Evolutionary conservation across 441 rosid genomes (phyloP), one percentile per base, ranked within the genome.

Genomic region (Sinapis alba): DNA sequence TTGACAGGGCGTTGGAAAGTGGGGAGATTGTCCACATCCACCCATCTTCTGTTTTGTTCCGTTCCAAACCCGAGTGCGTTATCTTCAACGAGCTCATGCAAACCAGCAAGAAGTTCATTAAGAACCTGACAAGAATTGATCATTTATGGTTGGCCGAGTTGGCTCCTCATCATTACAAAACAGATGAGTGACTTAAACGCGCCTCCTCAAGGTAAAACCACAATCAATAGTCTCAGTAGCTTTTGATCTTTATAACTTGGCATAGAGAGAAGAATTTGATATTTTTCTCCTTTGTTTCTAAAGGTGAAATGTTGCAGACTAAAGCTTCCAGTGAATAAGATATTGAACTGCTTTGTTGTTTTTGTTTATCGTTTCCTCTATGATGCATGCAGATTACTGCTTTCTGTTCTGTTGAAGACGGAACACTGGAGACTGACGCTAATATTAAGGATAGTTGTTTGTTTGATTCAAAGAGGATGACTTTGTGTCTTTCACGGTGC

Each of bases 11-110:
- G n/a, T n/a, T n/a, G n/a, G n/a, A n/a, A n/a, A n/a, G n/a, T n/a
- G n/a, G n/a, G n/a, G n/a, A n/a, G n/a, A n/a, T n/a, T 47, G 98
- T 95, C 82, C 87, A 83, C 79, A 86, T 95, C 78, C 98, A 95
- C 81, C 98, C 99, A 59, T 81, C 93, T 45, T 95, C 99, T 43
- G 89, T 92, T 58, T 58, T 95, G 50, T 86, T 85, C 78, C 84
- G 83, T 72, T 74, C 90, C 34, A 95, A 93, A 73, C 84, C 90
- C 1, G 95, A 93, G 73, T 95, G 99, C 72, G 79, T 95, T 34
- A 75, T 95, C 58, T 95, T 89, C 86, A 82, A 95, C 57, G 98
- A 95, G 78, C 82, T 93, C 16, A 83, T 93, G 82, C 94, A 92
- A 80, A 95, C 98, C 26, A 86, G 78, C 76, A 79, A 91, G 21